Base-by-base conservation (phyloP, 169 alveolate genomes). In the Cystoisospora suis region DNA sequence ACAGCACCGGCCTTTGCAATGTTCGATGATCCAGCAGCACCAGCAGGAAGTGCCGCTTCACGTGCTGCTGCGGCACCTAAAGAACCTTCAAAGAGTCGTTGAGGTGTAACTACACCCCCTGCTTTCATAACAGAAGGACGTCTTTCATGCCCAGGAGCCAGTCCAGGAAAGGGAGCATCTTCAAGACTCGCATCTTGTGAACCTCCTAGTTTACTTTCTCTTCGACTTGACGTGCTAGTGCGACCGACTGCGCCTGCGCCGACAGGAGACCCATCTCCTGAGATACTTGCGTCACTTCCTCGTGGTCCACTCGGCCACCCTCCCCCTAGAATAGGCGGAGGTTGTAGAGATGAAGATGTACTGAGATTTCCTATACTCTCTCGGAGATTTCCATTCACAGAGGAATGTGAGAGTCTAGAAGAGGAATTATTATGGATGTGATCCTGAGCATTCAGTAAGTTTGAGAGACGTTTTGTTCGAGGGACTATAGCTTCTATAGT, bases 81-180 rank as follows among this genome's bases (percentile, higher is more conserved):
- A 3, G 47, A 40, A 32, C 86, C 89, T 7, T 69, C 92, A 44
- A 70, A 83, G 38, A 89, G 81, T 29, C 72, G 72, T 77, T 77
- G 89, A 40, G 92, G 92, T 20, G 92, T 89, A 44, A 89, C 81
- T 40, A 89, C 61, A 32, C 92, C 92, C 7, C 92, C 92, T 17
- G 92, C 92, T 65, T 79, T 89, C 89, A 89, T 61, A 5, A 89
- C 92, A 77, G 89, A 77, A 9, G 92, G 92, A 58, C 92, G 92
- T 27, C 92, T 88, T 40, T 89, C 92, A 44, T 89, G 92, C 7
- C 92, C 92, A 17, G 92, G 92, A 61, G 87, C 92, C 40, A 89
- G 92, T 32, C 92, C 92, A 27, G 92, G 92, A 45, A 89, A 89
- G 15, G 92, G 92, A 1, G 88, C 72, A 47, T 80, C 47, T 40